Conservation (phyloP, 345 rosid genomes). For the Salix caprea region DNA sequence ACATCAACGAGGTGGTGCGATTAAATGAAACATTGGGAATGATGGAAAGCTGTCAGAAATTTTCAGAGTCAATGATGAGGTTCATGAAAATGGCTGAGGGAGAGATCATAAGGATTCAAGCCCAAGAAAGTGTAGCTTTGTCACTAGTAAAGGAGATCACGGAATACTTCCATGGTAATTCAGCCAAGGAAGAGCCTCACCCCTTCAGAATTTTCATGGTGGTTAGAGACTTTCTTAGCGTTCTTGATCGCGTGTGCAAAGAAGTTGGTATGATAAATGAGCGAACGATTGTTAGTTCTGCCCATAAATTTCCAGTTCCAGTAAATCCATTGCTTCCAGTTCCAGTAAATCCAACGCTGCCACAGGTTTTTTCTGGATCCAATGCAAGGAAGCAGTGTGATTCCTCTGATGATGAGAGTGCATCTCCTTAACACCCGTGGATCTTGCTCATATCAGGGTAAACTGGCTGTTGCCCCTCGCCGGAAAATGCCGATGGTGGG, state of each 20-base stretch:
- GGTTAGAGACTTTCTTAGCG: conserved; percentile 79
- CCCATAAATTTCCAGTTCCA: conserved; percentile 50
- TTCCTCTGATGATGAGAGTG: conserved; percentile 57
- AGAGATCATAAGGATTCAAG: conserved; percentile 81
- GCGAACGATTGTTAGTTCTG: conserved; percentile 76
- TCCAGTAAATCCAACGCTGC: conserved; percentile 32
- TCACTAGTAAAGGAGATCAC: conserved; percentile 93
- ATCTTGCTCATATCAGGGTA: conserved; percentile 1
- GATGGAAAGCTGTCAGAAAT: conserved; percentile 46
- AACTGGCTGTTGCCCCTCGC: conserved; percentile 11
- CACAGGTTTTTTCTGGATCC: conserved; percentile 14
- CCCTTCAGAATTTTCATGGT: conserved; percentile 98
- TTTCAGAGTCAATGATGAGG: conserved; percentile 64
- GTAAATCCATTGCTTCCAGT: conserved; percentile 29
- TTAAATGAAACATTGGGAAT: conserved; percentile 33
- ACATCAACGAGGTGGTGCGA: conserved; percentile 49
- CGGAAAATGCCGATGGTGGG: conserved; percentile 14
- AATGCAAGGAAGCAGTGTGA: conserved; percentile 31
- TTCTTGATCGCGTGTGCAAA: conserved; percentile 90
- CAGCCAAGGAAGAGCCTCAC: conserved; percentile 98
- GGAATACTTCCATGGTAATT: conserved; percentile 97
- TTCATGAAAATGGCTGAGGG: conserved; percentile 69
- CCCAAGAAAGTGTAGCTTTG: conserved; percentile 80
- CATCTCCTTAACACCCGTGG: conserved; percentile 36
- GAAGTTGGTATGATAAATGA: conserved; percentile 91